Evolutionary conservation across 2,329 filamentous ascomycete genomes (phyloP), one percentile per base, ranked within the genome.

Genomic region (Colletotrichum sublineola): DNA sequence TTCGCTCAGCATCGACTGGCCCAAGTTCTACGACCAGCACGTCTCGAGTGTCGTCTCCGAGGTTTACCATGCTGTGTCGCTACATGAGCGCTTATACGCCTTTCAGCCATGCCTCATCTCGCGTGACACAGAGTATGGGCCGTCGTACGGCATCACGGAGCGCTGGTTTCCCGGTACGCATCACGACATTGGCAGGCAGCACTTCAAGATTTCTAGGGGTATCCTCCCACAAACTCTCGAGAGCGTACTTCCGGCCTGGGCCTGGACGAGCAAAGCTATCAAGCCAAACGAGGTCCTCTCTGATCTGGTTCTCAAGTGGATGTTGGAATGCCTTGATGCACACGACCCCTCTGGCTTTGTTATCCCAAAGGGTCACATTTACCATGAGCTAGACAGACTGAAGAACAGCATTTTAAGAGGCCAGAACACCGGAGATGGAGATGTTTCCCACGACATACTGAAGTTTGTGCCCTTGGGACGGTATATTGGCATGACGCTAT

Each of bases 171-270:
- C 77, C 0, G 77, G 77, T 1, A 73, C 67, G 5, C 76, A 77
- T 40, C 76, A 77, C 52, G 77, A 78, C 52, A 44, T 77, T 24
- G 69, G 70, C 1, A 65, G 77, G 40, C 77, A 78, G 33, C 55
- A 57, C 18, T 76, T 76, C 61, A 75, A 74, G 29, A 69, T 76
- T 44, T 57, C 76, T 5, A 68, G 73, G 15, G 63, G 71, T 1
- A 7, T 75, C 8, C 36, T 71, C 12, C 64, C 64, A 2, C 31
- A 58, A 33, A 24, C 50, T 0, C 68, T 84, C 3, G 76, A 81
- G 55, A 68, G 46, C 3, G 75, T 77, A 1, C 71, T 84, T 33
- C 71, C 75, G 0, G 77, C 76, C 24, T 84, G 69, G 67, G 58
- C 61, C 3, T 75, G 64, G 68, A 64, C 62, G 20, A 80, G 73